Evolutionary conservation across 2,329 filamentous ascomycete species (phyloP).

Genomic region (Fusarium nisikadoi): DNA sequence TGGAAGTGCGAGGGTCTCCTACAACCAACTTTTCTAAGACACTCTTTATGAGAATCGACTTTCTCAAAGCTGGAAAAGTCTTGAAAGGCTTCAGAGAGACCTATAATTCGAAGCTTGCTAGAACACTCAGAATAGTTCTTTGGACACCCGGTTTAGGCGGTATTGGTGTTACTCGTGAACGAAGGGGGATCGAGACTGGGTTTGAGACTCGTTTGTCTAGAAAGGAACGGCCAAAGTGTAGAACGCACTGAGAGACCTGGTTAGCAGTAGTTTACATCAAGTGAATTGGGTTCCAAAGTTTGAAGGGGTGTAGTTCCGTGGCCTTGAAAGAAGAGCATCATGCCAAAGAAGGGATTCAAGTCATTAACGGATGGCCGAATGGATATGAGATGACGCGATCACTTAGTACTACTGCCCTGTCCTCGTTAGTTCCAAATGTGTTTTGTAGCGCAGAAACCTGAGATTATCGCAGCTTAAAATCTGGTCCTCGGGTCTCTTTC

Average conservation of each 20-base stretch:
- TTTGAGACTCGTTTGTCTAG: no score
- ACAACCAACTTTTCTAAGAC: not conserved
- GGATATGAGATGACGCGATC: no score
- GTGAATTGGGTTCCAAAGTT: not conserved
- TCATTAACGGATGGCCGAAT: not conserved
- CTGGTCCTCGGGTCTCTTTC: not conserved
- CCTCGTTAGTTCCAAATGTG: not conserved
- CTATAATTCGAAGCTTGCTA: rapidly evolving
- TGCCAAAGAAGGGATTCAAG: not conserved
- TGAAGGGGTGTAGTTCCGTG: no score
- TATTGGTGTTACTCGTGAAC: not conserved
- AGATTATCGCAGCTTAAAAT: no score
- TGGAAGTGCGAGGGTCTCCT: not conserved
- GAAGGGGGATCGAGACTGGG: no score
- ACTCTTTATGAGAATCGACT: not conserved
- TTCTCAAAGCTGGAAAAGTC: not conserved
- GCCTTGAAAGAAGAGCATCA: not conserved
- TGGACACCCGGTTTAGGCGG: no score
- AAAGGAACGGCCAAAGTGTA: not conserved
- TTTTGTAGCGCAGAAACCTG: not conserved
- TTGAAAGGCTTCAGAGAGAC: not conserved
- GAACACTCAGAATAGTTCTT: no score
- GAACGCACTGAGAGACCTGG: rapidly evolving
- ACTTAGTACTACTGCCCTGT: rapidly evolving
- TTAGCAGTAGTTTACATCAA: rapidly evolving